These are phyloP conservation scores for Candida qinlingensis DNA, from an alignment of 805 yeast species.

Conservation along the genomic window DNA sequence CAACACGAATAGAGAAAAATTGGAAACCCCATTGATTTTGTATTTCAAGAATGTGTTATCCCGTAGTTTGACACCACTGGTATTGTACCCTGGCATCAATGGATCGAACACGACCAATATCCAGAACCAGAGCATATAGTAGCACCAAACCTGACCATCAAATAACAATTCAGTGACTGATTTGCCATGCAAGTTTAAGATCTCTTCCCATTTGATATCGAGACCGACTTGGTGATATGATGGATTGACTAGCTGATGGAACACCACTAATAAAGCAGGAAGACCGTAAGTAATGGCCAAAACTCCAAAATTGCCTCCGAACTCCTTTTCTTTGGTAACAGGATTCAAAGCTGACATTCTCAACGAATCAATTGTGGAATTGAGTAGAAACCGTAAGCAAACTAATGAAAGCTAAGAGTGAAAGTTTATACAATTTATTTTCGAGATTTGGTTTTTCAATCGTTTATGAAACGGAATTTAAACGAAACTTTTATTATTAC, in stretches of 20 bases:
- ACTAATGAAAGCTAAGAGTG: too few relatives aligned
- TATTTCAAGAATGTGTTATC: constrained; percentile 70
- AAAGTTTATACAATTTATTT: too few relatives aligned
- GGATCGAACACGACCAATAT: constrained; percentile 58
- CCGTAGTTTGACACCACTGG: constrained; percentile 65
- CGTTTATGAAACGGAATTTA: background rate
- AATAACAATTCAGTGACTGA: constrained; percentile 33
- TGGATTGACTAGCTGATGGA: constrained; percentile 61
- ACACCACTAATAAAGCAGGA: constrained; percentile 54
- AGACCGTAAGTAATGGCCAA: constrained; percentile 56
- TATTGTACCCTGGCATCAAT: constrained; percentile 56
- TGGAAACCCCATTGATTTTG: constrained; percentile 73
- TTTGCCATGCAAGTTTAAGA: constrained; percentile 31
- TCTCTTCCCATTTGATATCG: constrained; percentile 33
- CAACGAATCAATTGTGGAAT: background rate
- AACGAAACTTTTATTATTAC: background rate
- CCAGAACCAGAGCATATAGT: constrained; percentile 69
- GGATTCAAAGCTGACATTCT: constrained; percentile 49
- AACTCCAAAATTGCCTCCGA: constrained; percentile 76
- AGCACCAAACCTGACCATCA: constrained; percentile 49
- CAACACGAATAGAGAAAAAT: constrained; percentile 38
- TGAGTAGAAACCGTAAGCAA: background rate
- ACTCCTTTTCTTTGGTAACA: constrained; percentile 62
- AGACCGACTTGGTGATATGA: constrained; percentile 47
- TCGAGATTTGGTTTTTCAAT: background rate